Base-by-base conservation (phyloP, 1,284 basidiomycete species). In the Ceratobasidium sp. region DNA sequence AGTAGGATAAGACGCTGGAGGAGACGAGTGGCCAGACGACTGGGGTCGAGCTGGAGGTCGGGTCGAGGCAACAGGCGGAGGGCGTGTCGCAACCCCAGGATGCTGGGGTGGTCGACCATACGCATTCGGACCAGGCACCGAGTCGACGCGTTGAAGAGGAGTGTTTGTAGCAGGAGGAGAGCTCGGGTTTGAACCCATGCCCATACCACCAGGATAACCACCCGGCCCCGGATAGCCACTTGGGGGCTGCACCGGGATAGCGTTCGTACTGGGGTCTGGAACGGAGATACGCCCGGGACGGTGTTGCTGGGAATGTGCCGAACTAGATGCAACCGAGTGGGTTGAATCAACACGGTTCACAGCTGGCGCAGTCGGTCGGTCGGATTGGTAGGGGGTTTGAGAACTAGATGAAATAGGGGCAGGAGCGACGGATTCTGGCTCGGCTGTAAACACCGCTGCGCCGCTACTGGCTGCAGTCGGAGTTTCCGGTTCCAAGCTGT, bases 401-500 rank as follows among this genome's bases (percentile, higher is more conserved):
- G 54, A 62, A 27, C 20, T 12, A 23, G 69, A 60, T 35, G 57
- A 44, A 62, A 30, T 38, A 5, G 69, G 69, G 18, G 54, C 50
- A 35, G 68, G 41, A 38, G 68, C 1, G 44, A 62, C 41, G 44
- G 69, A 73, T 23, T 73, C 69, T 46, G 69, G 69, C 41, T 73
- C 69, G 27, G 69, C 57, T 41, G 69, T 73, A 23, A 60, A 73
- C 54, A 65, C 35, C 14, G 62, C n/a, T 6, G 8, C 38, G 14
- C 33, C 23, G 41, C 23, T 30, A 7, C n/a, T 33, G 12, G 35
- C n/a, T 33, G 54, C 38, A 14, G 57, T 41, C 7, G 70, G 79
- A 2, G 86, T 86, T 1, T 87, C 86, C 8, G 84, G 88, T 80
- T 92, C 90, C 12, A 93, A 82, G 12, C 88, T 88, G 81, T 94